Percentiles rank a stretch among this genome's conserved stretches.
phyloP scores from a whole-genome alignment of 495 filamentous ascomycete genomes.

The Wilcoxina mikolae region DNA sequence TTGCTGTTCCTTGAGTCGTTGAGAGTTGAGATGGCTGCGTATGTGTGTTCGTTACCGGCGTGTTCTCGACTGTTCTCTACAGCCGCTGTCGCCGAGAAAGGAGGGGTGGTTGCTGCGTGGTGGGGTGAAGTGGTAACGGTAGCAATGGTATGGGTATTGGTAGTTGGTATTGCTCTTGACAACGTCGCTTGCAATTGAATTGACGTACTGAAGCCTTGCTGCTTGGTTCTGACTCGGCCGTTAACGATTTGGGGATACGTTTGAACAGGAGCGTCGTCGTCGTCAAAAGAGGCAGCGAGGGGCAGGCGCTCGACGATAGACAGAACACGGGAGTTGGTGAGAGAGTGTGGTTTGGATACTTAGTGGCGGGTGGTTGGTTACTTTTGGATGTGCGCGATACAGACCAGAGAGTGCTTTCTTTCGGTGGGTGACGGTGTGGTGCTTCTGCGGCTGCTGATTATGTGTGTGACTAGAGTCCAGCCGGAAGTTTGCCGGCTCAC shows the following conservation, averaged over 20 bases:
- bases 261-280: too few species aligned
- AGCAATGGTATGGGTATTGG: too few species aligned
- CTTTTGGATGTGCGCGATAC: neutral
- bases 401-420: neutral
- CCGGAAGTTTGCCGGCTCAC: conserved; percentile 6
- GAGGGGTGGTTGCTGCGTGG: neutral
- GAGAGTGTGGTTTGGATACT: neutral
- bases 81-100: neutral
- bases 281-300: too few species aligned
- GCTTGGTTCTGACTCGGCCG: too few species aligned
- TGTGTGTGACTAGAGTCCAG: conserved; percentile 3
- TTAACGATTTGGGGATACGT: too few species aligned
- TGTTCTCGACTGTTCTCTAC: neutral
- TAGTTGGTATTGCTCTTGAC: too few species aligned
- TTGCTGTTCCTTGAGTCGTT: too few species aligned
- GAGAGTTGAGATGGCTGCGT: neutral
- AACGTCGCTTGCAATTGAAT: too few species aligned
- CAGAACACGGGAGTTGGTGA: neutral
- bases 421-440: neutral
- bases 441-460: neutral
- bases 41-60: neutral
- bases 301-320: too few species aligned
- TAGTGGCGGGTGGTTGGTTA: neutral
- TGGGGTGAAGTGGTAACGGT: too few species aligned
- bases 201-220: too few species aligned